Evolutionary conservation across 2,329 filamentous ascomycete genomes (phyloP).

Genomic region (Tolypocladium tropicale): DNA sequence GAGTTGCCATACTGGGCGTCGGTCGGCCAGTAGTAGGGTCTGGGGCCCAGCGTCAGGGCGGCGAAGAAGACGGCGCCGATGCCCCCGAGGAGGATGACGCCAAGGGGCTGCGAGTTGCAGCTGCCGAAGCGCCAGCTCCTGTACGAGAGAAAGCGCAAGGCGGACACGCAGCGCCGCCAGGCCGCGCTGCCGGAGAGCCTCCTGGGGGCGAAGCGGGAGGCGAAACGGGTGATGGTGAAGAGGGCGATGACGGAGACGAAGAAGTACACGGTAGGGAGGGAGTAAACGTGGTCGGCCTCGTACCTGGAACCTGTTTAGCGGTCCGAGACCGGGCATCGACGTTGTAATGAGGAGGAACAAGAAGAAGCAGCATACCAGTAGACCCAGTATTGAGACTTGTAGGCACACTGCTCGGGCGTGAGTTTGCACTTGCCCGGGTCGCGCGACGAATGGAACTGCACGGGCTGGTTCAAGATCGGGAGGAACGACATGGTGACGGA

Average conservation of each 20-base stretch:
- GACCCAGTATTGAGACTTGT: conserved; percentile 33
- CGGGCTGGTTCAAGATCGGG: conserved; percentile 4
- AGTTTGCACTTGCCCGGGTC: conserved; percentile 16
- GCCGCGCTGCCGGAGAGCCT: conserved; percentile 13
- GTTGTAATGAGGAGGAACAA: neutral
- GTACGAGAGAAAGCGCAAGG: conserved; percentile 11
- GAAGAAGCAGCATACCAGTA: conserved; percentile 24
- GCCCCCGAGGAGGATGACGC: conserved; percentile 27
- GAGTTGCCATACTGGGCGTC: conserved; percentile 34
- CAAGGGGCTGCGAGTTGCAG: conserved; percentile 34
- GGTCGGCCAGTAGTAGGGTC: conserved; percentile 47
- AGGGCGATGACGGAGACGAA: conserved; percentile 37
- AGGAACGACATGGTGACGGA: neutral
- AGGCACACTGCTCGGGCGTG: conserved; percentile 33
- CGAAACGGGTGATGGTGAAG: conserved; percentile 30
- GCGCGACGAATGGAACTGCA: conserved; percentile 7
- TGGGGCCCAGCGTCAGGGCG: conserved; percentile 35
- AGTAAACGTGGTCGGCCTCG: conserved; percentile 42
- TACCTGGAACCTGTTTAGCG: neutral
- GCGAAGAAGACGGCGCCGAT: conserved; percentile 36
- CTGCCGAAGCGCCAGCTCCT: conserved; percentile 12
- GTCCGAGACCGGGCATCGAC: neutral
- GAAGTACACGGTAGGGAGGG: conserved; percentile 40
- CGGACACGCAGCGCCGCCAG: conserved; percentile 25
- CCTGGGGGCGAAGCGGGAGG: conserved; percentile 18